Conservation (phyloP, 495 filamentous ascomycete species). For the Podospora tetraspora region DNA sequence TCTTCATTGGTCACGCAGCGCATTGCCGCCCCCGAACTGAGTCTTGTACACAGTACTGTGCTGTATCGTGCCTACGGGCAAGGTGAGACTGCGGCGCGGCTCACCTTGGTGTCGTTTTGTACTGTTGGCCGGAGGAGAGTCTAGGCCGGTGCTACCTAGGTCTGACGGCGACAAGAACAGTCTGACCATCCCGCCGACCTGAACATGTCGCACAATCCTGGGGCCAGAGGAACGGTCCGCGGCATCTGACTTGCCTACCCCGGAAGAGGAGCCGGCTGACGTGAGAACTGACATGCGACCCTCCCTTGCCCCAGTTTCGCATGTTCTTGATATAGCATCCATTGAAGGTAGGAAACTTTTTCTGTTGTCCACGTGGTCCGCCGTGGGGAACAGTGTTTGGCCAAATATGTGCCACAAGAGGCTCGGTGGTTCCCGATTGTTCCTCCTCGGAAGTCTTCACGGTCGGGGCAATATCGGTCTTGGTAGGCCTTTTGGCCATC, state of each 20-base stretch:
- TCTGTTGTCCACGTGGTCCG: background rate
- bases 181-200: slow-evolving; percentile 18
- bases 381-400: background rate
- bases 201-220: slow-evolving; percentile 7
- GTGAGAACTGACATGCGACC: slow-evolving; percentile 6
- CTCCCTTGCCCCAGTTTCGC: background rate
- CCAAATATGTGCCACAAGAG: background rate
- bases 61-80: background rate
- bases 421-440: background rate
- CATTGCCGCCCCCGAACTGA: background rate
- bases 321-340: background rate
- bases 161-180: slow-evolving; percentile 4
- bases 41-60: background rate
- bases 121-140: background rate
- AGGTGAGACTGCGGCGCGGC: slow-evolving; percentile 6
- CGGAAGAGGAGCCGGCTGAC: slow-evolving; percentile 10
- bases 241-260: slow-evolving; percentile 14
- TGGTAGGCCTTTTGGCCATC: background rate
- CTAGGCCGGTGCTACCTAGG: slow-evolving; percentile 4
- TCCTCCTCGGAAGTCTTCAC: background rate
- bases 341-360: background rate
- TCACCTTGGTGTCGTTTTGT: slow-evolving; percentile 15
- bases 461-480: background rate
- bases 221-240: slow-evolving; percentile 27
- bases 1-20: background rate